Conservation (phyloP, 1,284 basidiomycete species). For the Leccinum pachyderme region DNA sequence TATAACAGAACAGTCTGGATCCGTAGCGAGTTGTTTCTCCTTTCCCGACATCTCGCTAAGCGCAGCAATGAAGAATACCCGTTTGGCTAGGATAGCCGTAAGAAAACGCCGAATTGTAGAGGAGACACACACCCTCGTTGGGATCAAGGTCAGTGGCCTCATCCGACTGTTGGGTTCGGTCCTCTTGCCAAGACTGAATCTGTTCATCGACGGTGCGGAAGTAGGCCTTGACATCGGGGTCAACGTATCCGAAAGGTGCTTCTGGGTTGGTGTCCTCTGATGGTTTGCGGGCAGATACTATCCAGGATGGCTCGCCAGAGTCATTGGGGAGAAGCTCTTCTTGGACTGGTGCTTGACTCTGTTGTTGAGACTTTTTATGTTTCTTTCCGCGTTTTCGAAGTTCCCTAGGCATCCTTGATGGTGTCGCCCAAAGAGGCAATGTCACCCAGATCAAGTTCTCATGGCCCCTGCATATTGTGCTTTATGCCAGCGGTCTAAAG, state of each 20-base stretch:
- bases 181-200: slow-evolving; percentile 81
- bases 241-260: slow-evolving; percentile 85
- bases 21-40: slow-evolving; percentile 86
- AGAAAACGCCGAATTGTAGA: background rate
- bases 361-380: slow-evolving; percentile 52
- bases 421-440: slow-evolving; percentile 27
- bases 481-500: slow-evolving; percentile 74
- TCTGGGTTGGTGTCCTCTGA: slow-evolving; percentile 53
- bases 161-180: slow-evolving; percentile 33
- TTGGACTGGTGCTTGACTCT: slow-evolving; percentile 14
- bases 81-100: slow-evolving; percentile 55
- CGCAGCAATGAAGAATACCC: slow-evolving; percentile 82
- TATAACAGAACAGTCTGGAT: slow-evolving; percentile 87
- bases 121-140: slow-evolving; percentile 63
- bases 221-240: slow-evolving; percentile 88
- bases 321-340: slow-evolving; percentile 18
- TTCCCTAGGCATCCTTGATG: slow-evolving; percentile 59
- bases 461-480: slow-evolving; percentile 75
- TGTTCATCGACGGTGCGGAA: slow-evolving; percentile 85
- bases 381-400: slow-evolving; percentile 76
- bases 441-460: background rate
- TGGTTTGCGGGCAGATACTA: slow-evolving; percentile 42
- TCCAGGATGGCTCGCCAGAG: slow-evolving; percentile 60
- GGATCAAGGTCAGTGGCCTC: slow-evolving; percentile 57
- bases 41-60: slow-evolving; percentile 81